Base-by-base conservation (phyloP, 805 yeast species). In the Ogataea trehalophila region DNA sequence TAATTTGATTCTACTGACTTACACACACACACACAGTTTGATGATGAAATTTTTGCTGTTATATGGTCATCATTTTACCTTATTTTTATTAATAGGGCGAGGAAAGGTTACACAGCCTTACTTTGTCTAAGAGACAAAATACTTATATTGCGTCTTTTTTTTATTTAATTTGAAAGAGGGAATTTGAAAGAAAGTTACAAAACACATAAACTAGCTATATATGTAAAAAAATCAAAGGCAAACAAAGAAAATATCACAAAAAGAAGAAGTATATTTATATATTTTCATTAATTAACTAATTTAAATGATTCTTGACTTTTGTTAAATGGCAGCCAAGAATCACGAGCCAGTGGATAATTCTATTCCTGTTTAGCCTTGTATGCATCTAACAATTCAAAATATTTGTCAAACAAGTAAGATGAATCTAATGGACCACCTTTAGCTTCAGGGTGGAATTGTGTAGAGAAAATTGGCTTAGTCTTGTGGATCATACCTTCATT, bases 401-500 rank as follows among this genome's bases (percentile, higher is more conserved):
- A 94, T 68, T 83, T 88, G 74, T 94, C 98, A 59, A 94, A 94
- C 68, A 94, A 74, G 71, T 81, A 88, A 2, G 89, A 79, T 14
- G 97, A 87, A 69, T 94, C 99, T 61, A 86, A 77, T 49, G 99
- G 99, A 58, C 99, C 99, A 60, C 99, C 98, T 73, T 90, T 92
- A 48, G 99, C 98, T 71, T 94, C 99, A 42, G 99, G 99, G 68
- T 94, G 99, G 79, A 94, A 94, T 70, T 94, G 99, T 2, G 97
- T 89, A 36, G 97, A 88, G 72, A 92, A 94, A 47, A 92, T 87
- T 44, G 99, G 99, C 67, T 80, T 85, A 37, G 80, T 64, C 48
- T 73, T 77, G 69, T 94, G 99, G 60, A 82, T 85, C 96, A 94
- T 90, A 60, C 99, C 99, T 72, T 94, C 99, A 69, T 94, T 94